Percentiles rank a stretch among this genome's conserved stretches.
These are phyloP conservation scores for Pseudozyma tsukubaensis DNA, from an alignment of 1,284 basidiomycete genomes.

Conservation along the genomic window DNA sequence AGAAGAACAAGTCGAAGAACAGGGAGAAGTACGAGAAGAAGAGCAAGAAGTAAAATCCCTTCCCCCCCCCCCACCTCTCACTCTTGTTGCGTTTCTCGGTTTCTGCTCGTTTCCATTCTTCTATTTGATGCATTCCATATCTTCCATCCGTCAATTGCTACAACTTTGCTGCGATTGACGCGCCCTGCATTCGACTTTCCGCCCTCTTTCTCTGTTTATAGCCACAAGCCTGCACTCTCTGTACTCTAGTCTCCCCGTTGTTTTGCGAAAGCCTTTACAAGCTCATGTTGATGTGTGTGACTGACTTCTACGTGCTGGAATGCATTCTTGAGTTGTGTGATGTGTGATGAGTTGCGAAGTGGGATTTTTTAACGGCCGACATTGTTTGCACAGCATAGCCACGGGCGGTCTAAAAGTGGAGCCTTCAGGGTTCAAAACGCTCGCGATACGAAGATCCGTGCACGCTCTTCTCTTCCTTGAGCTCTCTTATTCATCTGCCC, in stretches of 20 bases:
- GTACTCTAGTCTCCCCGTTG: conserved; percentile 36
- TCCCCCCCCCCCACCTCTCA: neutral
- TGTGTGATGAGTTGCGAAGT: too few species aligned
- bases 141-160: too few species aligned
- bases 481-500: too few species aligned
- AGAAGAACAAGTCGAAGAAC: conserved; percentile 31
- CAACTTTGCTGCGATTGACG: neutral
- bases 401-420: too few species aligned
- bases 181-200: neutral
- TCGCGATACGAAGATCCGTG: neutral
- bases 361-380: too few species aligned
- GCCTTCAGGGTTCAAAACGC: too few species aligned
- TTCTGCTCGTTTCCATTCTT: neutral
- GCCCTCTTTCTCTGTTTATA: conserved; percentile 14
- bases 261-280: neutral
- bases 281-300: conserved; percentile 36
- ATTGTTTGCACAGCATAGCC: too few species aligned
- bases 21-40: conserved; percentile 52
- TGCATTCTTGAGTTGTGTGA: too few species aligned
- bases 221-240: conserved; percentile 17
- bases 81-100: neutral
- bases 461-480: neutral
- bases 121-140: neutral
- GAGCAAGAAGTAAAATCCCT: conserved; percentile 20
- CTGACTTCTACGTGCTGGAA: too few species aligned